These are phyloP conservation scores for Dipteronia dyeriana DNA, from an alignment of 345 rosid species.

Conservation along the genomic window DNA sequence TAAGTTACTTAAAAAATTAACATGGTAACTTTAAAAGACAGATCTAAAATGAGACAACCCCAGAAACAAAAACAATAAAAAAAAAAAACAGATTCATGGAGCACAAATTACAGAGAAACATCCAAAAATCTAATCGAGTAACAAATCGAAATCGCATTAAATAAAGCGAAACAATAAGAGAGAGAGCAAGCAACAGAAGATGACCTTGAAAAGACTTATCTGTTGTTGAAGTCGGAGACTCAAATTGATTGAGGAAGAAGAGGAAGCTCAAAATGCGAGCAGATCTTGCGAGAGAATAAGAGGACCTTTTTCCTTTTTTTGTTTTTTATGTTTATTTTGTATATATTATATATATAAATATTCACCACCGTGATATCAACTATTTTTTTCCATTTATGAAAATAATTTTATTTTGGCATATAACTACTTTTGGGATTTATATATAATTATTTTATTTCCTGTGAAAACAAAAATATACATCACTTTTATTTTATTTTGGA, in stretches of 20 bases:
- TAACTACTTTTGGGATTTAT: too few species aligned
- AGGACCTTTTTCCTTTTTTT: neutral
- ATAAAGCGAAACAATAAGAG: neutral
- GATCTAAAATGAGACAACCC: constrained; percentile 22
- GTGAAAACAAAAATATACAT: too few species aligned
- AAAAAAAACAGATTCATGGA: constrained; percentile 1
- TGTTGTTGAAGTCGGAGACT: neutral
- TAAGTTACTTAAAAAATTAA: neutral
- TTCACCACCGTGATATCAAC: too few species aligned
- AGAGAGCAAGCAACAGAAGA: neutral
- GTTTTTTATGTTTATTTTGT: neutral
- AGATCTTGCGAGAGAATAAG: constrained; percentile 16
- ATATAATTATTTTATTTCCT: too few species aligned
- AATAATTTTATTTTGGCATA: too few species aligned
- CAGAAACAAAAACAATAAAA: neutral
- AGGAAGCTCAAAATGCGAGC: constrained; percentile 16
- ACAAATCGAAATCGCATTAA: neutral
- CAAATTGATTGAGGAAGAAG: constrained; percentile 7
- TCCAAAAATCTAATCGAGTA: neutral
- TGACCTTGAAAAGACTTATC: constrained; percentile 25
- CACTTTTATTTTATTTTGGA: too few species aligned
- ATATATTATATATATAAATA: neutral
- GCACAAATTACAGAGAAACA: neutral
- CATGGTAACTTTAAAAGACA: constrained; percentile 12
- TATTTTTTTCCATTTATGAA: neutral